Conservation (phyloP, 2,329 filamentous ascomycete genomes). For the Lachnellula cervina region DNA sequence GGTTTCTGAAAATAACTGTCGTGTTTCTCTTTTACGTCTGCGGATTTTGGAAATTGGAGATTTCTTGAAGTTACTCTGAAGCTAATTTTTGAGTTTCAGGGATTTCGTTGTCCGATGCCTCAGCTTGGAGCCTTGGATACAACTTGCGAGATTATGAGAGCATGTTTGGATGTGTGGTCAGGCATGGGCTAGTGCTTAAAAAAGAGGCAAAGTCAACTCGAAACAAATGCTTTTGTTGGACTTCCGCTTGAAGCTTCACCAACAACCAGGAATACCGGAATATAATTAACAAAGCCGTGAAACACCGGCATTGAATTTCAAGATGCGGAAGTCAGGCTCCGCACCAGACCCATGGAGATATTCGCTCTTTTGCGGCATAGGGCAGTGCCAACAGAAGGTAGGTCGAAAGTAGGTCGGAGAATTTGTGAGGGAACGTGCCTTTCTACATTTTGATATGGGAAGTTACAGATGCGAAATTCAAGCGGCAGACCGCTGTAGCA, state of each 20-base stretch:
- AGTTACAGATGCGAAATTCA: too few species aligned
- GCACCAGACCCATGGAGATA: neutral
- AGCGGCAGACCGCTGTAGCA: too few species aligned
- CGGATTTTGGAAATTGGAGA: neutral
- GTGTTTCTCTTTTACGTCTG: neutral
- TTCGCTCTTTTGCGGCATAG: neutral
- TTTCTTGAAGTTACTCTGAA: neutral
- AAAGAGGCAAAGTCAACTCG: neutral
- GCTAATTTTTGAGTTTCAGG: neutral
- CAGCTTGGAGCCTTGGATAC: neutral
- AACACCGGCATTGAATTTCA: neutral
- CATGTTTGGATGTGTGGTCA: neutral
- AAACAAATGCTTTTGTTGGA: neutral
- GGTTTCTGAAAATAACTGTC: constrained; percentile 21
- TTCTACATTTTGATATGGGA: too few species aligned
- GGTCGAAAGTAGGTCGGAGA: neutral
- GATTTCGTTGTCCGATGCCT: neutral
- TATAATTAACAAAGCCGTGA: neutral
- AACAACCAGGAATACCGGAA: neutral
- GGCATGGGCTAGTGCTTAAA: neutral
- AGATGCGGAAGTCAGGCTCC: neutral
- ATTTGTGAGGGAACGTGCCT: too few species aligned
- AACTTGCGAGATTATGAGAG: neutral
- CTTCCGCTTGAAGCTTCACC: neutral
- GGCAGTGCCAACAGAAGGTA: neutral